Base-by-base conservation (phyloP, 2,329 filamentous ascomycete species). In the Aaosphaeria pasadenensis region DNA sequence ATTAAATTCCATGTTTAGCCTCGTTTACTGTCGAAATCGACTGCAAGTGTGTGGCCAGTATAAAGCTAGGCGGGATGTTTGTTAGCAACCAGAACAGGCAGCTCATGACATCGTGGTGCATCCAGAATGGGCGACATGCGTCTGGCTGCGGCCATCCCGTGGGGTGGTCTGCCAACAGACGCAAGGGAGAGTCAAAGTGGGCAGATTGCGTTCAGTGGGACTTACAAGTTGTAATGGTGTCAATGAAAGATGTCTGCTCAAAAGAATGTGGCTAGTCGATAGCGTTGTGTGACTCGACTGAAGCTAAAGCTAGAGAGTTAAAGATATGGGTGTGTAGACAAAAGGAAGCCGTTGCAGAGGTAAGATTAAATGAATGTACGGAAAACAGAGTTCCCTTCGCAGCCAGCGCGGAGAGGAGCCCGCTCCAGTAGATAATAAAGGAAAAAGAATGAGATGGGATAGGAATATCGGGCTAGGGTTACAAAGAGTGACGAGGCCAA, bases 1-100 rank as follows among this genome's bases (percentile, higher is more conserved):
- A 70, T 71, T 71, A 63, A 69, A 71, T 65, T 72, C 70, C 70
- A 72, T 72, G 55, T 66, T 68, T 60, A 61, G 53, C 47, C 50
- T 59, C 54, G 54, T 56, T 49, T 45, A 59, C 53, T 60, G 56
- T 53, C 52, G 56, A 57, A 52, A 59, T 52, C 56, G 50, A 17
- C 51, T 53, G 58, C 53, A 56, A 48, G 41, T 50, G 51, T 56
- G 53, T 52, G 33, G n/a, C n/a, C 9, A 24, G 17, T 24, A 24
- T 24, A 24, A 24, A n/a, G 33, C 9, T 36, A 36, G 33, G 7
- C 33, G 7, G 33, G 33, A 9, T 9, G 42, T 38, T 33, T 52
- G 63, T 70, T 55, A 70, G 60, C 50, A 53, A 7, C 57, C 48
- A 30, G 49, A 60, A 54, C 44, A 57, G 50, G 53, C 46, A 58